Percentiles rank a stretch among this genome's conserved stretches.
These are phyloP conservation scores for Rhizopogon roseolus DNA, from an alignment of 768 basidiomycete species.

Conservation along the genomic window DNA sequence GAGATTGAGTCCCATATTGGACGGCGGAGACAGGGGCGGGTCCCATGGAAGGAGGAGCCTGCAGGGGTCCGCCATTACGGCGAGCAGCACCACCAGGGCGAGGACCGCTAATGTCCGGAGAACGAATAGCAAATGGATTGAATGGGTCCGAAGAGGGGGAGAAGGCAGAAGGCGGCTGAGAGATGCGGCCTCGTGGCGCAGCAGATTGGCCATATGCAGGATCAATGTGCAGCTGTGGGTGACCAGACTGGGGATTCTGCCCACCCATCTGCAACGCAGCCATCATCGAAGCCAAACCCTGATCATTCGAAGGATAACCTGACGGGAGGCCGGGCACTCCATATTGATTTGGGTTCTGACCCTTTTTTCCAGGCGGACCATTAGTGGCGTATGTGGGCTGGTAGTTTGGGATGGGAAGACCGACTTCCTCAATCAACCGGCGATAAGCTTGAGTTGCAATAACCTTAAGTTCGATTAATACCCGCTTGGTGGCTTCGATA, in stretches of 20 bases:
- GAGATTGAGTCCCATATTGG: constrained; percentile 58
- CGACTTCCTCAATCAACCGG: constrained; percentile 90
- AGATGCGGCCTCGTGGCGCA: constrained; percentile 42
- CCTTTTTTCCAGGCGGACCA: constrained; percentile 57
- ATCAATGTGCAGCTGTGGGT: constrained; percentile 69
- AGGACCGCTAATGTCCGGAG: constrained; percentile 48
- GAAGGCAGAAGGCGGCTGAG: constrained; percentile 41
- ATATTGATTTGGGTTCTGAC: constrained; percentile 46
- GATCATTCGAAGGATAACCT: constrained; percentile 78
- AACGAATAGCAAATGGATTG: constrained; percentile 52
- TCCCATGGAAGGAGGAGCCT: constrained; percentile 27
- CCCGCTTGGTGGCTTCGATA: constrained; percentile 85
- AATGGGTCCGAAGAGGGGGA: constrained; percentile 52
- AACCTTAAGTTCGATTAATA: constrained; percentile 87
- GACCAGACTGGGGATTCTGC: constrained; percentile 78
- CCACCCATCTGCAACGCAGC: constrained; percentile 88
- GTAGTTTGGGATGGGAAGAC: constrained; percentile 83
- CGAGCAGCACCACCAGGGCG: constrained; percentile 35
- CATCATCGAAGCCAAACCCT: constrained; percentile 90
- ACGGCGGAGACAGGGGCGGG: constrained; percentile 28
- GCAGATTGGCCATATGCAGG: constrained; percentile 47
- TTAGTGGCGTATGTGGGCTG: constrained; percentile 71
- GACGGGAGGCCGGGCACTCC: constrained; percentile 74
- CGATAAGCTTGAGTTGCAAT: constrained; percentile 94
- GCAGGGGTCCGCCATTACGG: constrained; percentile 36